phyloP scores from a whole-genome alignment of 148 eudicot species.

The Camellia sinensis region DNA sequence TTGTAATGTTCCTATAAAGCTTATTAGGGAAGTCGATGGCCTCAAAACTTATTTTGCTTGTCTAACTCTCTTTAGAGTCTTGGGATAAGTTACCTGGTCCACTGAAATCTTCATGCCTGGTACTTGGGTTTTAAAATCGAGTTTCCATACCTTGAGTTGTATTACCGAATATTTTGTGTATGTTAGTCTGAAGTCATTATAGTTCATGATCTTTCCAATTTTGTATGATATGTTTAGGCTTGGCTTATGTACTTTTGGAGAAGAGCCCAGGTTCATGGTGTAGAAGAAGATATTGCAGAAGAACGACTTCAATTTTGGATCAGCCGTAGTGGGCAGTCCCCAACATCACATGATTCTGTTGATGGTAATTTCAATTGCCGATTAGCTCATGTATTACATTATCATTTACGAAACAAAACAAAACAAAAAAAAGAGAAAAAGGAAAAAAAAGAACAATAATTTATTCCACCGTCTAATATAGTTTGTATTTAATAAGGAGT shows the following conservation, averaged over 20 bases:
- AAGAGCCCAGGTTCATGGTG: conserved; percentile 25
- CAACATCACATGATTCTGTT: conserved; percentile 30
- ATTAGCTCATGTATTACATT: no score
- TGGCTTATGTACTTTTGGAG: conserved; percentile 30
- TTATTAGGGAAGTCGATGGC: not conserved
- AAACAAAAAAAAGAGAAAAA: no score
- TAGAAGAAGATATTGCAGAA: conserved; percentile 33
- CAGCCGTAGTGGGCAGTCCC: conserved; percentile 24
- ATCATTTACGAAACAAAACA: no score
- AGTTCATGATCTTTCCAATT: not conserved
- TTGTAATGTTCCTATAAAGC: not conserved
- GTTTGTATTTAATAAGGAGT: not conserved
- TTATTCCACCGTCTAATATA: not conserved
- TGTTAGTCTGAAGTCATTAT: not conserved
- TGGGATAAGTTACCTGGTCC: not conserved
- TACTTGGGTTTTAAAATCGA: not conserved
- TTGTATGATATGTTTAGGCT: conserved; percentile 10
- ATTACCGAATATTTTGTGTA: not conserved
- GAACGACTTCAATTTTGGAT: conserved; percentile 30
- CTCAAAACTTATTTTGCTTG: not conserved
- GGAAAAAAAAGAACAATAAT: no score
- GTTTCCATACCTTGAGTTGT: not conserved
- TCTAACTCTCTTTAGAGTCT: not conserved
- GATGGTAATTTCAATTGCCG: conserved; percentile 18
- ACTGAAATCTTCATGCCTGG: not conserved